Percentiles rank a stretch among this genome's conserved stretches.
These are phyloP conservation scores for Pseudonitzschia multistriata DNA, from an alignment of 108 stramenopile genomes.

Conservation along the genomic window DNA sequence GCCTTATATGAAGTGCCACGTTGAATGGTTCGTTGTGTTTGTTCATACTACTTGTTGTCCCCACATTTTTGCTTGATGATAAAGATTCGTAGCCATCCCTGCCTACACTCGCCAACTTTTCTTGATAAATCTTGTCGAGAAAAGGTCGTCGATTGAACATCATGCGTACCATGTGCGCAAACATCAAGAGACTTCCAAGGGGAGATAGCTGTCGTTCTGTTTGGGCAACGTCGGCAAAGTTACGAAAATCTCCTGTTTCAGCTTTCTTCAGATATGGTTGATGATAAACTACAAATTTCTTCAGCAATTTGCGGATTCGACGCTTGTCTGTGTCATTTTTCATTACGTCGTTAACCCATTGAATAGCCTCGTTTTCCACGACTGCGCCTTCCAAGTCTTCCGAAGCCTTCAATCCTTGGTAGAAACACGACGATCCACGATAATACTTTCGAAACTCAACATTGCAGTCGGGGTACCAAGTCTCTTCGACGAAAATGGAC, in stretches of 20 bases:
- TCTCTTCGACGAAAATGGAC: conserved; percentile 15
- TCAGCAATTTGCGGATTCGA: neutral
- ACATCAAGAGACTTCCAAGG: conserved; percentile 23
- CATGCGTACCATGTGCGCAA: conserved; percentile 20
- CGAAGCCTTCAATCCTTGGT: neutral
- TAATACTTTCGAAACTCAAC: neutral
- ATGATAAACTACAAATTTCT: neutral
- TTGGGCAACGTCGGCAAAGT: neutral
- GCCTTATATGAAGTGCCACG: conserved; percentile 26
- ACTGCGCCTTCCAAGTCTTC: conserved; percentile 8
- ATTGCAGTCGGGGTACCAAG: conserved; percentile 16
- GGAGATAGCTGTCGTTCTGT: neutral
- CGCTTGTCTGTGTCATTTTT: neutral
- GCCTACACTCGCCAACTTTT: neutral
- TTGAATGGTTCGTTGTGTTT: conserved; percentile 13
- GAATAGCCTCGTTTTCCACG: neutral
- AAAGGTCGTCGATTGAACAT: conserved; percentile 23
- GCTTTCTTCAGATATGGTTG: neutral
- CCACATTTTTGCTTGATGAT: neutral
- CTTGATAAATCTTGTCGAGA: conserved; percentile 15
- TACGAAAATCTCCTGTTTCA: neutral
- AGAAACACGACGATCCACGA: conserved; percentile 16
- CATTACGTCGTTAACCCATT: neutral
- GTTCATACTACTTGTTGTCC: neutral
- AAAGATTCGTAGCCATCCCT: neutral